phyloP scores from a whole-genome alignment of 2,329 filamentous ascomycete species.

The Verticillium nonalfalfae region DNA sequence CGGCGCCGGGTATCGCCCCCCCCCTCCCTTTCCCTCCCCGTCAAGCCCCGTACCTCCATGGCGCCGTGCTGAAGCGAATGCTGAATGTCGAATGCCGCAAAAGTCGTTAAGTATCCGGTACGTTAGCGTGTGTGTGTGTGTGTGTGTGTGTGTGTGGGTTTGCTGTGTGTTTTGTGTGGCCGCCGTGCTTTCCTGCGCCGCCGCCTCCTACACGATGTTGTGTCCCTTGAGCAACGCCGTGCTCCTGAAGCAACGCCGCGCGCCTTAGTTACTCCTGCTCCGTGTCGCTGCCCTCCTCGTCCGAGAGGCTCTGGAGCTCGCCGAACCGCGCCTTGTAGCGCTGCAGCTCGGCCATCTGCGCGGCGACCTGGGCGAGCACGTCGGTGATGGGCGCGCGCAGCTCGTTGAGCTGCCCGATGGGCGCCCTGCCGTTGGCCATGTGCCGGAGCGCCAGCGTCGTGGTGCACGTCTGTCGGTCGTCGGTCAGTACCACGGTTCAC shows the following conservation, averaged over 20 bases:
- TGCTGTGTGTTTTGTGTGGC: neutral
- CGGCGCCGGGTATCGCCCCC: neutral
- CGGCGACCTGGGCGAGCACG: slow-evolving; percentile 56
- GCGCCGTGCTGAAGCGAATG: neutral
- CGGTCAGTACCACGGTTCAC: neutral
- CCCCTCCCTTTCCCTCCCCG: too few relatives aligned
- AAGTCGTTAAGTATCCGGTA: neutral
- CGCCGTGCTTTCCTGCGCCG: too few relatives aligned
- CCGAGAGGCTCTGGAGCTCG: slow-evolving; percentile 25
- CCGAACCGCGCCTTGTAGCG: slow-evolving; percentile 51
- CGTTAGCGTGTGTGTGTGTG: too few relatives aligned
- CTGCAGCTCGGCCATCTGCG: slow-evolving; percentile 58
- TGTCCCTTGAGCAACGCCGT: neutral
- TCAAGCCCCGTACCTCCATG: neutral
- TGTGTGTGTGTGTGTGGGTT: neutral
- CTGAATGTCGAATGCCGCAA: neutral
- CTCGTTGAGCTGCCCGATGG: slow-evolving; percentile 58
- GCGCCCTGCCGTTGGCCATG: slow-evolving; percentile 63
- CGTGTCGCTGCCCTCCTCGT: slow-evolving; percentile 25
- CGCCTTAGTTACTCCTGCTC: slow-evolving; percentile 15
- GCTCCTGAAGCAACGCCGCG: slow-evolving; percentile 1
- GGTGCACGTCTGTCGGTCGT: slow-evolving; percentile 61
- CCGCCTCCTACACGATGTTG: too few relatives aligned
- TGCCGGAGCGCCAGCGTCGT: slow-evolving; percentile 75
- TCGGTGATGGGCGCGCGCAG: slow-evolving; percentile 73